Percentiles rank a stretch among this genome's conserved stretches.
phyloP scores from a whole-genome alignment of 306 rosid species.

The Sechiopsis laciniata region DNA sequence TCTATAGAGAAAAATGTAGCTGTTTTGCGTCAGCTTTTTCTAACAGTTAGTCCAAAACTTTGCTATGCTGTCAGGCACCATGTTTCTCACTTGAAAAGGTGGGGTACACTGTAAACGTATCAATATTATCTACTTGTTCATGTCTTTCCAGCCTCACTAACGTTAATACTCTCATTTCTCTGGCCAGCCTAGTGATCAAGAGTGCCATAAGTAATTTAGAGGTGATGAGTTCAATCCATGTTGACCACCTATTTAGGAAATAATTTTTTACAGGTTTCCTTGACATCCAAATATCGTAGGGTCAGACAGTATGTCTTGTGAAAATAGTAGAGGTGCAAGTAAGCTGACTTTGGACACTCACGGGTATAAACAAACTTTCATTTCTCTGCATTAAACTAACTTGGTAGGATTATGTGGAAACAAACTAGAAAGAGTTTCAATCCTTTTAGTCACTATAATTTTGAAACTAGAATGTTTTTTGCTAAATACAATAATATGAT shows the following conservation, averaged over 20 bases:
- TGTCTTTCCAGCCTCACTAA: background rate
- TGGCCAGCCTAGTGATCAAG: too few species aligned
- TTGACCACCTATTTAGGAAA: too few species aligned
- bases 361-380: too few species aligned
- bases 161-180: background rate
- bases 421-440: background rate
- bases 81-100: slow-evolving; percentile 65
- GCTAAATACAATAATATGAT: background rate
- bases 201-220: too few species aligned
- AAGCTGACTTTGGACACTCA: too few species aligned
- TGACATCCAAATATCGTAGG: too few species aligned
- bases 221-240: too few species aligned
- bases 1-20: slow-evolving; percentile 23
- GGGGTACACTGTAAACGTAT: background rate
- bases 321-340: too few species aligned
- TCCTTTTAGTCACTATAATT: background rate
- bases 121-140: background rate
- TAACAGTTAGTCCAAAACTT: slow-evolving; percentile 73
- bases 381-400: background rate
- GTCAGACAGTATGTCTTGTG: too few species aligned
- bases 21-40: slow-evolving; percentile 54
- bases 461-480: background rate
- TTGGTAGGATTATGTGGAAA: background rate
- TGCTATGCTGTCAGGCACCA: slow-evolving; percentile 64
- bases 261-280: too few species aligned